Conservation (phyloP, 2,329 filamentous ascomycete genomes). For the Penicillium sp. region DNA sequence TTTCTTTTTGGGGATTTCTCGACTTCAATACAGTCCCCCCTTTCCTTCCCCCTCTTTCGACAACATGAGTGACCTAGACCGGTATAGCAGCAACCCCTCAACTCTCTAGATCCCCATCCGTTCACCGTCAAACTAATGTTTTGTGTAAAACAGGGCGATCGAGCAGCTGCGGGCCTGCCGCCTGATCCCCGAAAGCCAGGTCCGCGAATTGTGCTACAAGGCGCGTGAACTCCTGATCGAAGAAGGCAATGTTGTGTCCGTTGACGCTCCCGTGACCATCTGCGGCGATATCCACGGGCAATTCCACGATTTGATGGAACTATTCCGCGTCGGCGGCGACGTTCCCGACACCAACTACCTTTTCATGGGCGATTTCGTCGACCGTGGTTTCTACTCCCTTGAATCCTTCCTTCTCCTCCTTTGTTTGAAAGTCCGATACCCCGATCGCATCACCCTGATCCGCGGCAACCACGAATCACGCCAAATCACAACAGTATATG, state of each 20-base stretch:
- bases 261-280: conserved; percentile 94
- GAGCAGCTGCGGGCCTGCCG: conserved; percentile 92
- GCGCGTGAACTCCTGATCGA: conserved; percentile 94
- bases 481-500: conserved; percentile 75
- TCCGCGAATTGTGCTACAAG: conserved; percentile 96
- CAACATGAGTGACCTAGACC: conserved; percentile 89
- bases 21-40: conserved; percentile 8
- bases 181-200: conserved; percentile 91
- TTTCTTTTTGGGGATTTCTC: conserved; percentile 10
- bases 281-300: conserved; percentile 97
- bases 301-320: conserved; percentile 95
- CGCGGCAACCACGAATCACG: conserved; percentile 74
- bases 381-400: conserved; percentile 95
- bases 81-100: conserved; percentile 52
- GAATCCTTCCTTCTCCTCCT: conserved; percentile 95
- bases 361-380: conserved; percentile 98
- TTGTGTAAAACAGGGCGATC: conserved; percentile 66
- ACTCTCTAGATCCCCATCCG: background rate
- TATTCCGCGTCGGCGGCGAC: conserved; percentile 89
- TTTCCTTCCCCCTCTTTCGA: conserved; percentile 7
- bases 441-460: conserved; percentile 69
- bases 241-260: conserved; percentile 94
- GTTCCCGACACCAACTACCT: conserved; percentile 95
- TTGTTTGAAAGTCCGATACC: conserved; percentile 86
- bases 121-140: conserved; percentile 13